Evolutionary conservation across 768 basidiomycete genomes (phyloP).

Genomic region (Tylopilus sp.): DNA sequence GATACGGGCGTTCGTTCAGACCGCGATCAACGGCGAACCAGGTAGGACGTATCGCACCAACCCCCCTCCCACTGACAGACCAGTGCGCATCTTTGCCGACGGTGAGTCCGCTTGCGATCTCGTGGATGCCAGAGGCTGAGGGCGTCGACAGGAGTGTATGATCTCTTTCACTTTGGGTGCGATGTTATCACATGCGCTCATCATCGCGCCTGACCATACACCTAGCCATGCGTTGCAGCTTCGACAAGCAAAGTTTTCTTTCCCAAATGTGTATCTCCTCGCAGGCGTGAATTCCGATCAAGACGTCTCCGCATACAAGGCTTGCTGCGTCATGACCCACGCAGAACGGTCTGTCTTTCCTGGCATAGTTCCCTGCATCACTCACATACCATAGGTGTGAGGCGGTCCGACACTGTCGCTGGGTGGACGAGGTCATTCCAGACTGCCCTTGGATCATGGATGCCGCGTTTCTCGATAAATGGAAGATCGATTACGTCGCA

Average conservation of each 20-base stretch:
- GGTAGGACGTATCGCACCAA: constrained; percentile 79
- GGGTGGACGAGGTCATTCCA: constrained; percentile 92
- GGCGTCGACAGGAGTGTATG: constrained; percentile 75
- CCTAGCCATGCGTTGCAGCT: constrained; percentile 89
- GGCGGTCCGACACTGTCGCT: constrained; percentile 90
- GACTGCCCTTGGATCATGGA: constrained; percentile 91
- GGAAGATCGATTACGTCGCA: constrained; percentile 93
- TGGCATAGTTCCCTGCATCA: not conserved
- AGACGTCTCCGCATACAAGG: constrained; percentile 76
- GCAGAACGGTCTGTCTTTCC: constrained; percentile 61
- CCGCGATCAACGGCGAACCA: constrained; percentile 69
- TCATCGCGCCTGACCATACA: constrained; percentile 3
- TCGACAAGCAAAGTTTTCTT: constrained; percentile 93
- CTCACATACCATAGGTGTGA: constrained; percentile 58
- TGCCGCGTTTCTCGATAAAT: constrained; percentile 75
- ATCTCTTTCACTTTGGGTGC: constrained; percentile 95
- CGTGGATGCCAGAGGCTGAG: not conserved
- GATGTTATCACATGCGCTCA: constrained; percentile 18
- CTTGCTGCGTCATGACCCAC: constrained; percentile 82
- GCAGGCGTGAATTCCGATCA: constrained; percentile 93
- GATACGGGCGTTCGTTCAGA: constrained; percentile 72
- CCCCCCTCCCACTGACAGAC: constrained; percentile 72
- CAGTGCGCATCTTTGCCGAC: constrained; percentile 91
- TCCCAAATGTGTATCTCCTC: constrained; percentile 85
- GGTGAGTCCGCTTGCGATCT: constrained; percentile 45